Percentiles rank a stretch among this genome's conserved stretches.
Conservation (phyloP, 352 stramenopile species). For the Phytophthora cryptogea region DNA sequence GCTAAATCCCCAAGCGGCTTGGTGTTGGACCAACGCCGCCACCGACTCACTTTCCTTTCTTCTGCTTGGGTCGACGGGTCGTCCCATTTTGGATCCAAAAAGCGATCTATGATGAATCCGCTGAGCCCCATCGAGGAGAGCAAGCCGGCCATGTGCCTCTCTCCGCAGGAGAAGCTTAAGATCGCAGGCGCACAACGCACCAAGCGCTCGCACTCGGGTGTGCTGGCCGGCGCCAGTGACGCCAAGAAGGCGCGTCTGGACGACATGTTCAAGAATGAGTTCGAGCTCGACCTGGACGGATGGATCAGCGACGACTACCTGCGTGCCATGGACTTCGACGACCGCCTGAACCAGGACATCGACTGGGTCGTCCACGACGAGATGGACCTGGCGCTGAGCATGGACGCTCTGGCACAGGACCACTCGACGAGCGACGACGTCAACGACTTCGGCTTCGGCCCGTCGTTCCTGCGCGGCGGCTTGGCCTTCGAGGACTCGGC, state of each 20-base stretch:
- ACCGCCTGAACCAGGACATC: conserved; percentile 79
- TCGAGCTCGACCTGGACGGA: conserved; percentile 52
- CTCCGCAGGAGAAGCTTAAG: conserved; percentile 71
- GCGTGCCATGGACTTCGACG: conserved; percentile 74
- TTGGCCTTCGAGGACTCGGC: conserved; percentile 53
- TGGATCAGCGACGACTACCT: conserved; percentile 87
- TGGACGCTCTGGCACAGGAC: conserved; percentile 52
- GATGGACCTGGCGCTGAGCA: conserved; percentile 57
- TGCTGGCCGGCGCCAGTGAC: conserved; percentile 23
- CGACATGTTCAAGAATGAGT: conserved; percentile 38
- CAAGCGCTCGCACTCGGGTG: conserved; percentile 40
- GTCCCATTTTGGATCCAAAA: conserved; percentile 24
- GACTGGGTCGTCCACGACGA: conserved; percentile 82
- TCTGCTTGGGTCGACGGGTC: conserved; percentile 16
- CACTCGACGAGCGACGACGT: conserved; percentile 40
- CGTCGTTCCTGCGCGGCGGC: conserved; percentile 56
- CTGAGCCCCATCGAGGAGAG: conserved; percentile 44
- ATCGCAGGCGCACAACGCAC: conserved; percentile 38
- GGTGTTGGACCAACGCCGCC: conserved; percentile 25
- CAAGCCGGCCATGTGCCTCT: conserved; percentile 67
- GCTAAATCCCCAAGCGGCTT: conserved; percentile 5
- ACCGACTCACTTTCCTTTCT: neutral
- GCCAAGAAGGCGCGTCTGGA: conserved; percentile 41
- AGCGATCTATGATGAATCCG: conserved; percentile 36
- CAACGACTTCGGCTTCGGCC: conserved; percentile 70